A percentile compares a stretch with the other conserved stretches of the same genome.
phyloP scores from a whole-genome alignment of 768 basidiomycete species.

The Lyophyllum atratum region DNA sequence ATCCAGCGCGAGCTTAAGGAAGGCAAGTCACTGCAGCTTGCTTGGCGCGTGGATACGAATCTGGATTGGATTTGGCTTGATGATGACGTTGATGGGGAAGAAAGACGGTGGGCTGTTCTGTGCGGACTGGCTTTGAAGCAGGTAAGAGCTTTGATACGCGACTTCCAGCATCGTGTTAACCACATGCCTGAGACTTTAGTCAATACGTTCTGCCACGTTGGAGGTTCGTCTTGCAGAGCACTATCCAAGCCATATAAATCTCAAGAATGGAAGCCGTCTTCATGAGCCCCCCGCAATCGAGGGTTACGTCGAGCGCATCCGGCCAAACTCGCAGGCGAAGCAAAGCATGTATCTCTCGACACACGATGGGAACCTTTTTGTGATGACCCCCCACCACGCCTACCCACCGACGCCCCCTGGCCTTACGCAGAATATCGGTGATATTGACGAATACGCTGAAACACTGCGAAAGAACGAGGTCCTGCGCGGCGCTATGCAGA shows the following conservation, averaged over 20 bases:
- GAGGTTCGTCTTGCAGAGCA: constrained; percentile 82
- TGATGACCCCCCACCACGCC: constrained; percentile 49
- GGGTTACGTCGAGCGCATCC: constrained; percentile 80
- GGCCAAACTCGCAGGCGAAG: constrained; percentile 54
- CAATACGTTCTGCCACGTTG: constrained; percentile 48
- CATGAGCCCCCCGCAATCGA: constrained; percentile 83
- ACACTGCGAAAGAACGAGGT: constrained; percentile 55
- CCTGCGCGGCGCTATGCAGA: constrained; percentile 62
- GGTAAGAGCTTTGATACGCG: constrained; percentile 35
- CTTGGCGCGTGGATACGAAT: constrained; percentile 73
- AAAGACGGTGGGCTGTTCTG: constrained; percentile 71
- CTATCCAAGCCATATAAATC: constrained; percentile 46
- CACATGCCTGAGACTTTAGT: constrained; percentile 21
- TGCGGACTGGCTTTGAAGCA: constrained; percentile 75
- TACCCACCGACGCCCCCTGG: constrained; percentile 75
- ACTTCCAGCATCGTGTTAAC: background rate
- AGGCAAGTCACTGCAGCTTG: constrained; percentile 68
- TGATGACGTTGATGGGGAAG: constrained; percentile 61
- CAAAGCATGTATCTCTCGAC: constrained; percentile 69
- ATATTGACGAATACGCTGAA: constrained; percentile 30
- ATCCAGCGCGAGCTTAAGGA: constrained; percentile 52
- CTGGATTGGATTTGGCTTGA: constrained; percentile 88
- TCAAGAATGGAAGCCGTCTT: constrained; percentile 50
- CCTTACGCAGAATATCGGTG: constrained; percentile 28
- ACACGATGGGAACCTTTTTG: constrained; percentile 76